Base-by-base conservation (phyloP, 257 asterid species). In the Dorcoceras hygrometricum region DNA sequence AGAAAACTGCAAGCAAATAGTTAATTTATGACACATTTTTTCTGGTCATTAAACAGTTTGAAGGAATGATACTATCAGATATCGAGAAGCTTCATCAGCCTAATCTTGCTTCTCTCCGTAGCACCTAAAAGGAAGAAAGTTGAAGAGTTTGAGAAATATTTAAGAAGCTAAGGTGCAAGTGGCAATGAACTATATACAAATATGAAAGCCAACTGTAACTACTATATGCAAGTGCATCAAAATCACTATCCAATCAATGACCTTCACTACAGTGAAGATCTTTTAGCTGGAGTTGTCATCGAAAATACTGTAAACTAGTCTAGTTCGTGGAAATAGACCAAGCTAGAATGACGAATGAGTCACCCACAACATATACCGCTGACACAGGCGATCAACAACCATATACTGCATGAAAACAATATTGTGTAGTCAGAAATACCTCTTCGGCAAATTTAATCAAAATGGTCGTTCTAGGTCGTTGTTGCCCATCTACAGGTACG, bases 401-500 rank as follows among this genome's bases (percentile, higher is more conserved):
- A 26, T 8, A 66, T 19, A 23, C 23, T 19, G 36, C 24, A 57
- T 22, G 29, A 59, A 53, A 51, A 14, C 34, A 56, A 19, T 24
- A 59, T 43, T 32, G 24, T 39, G 51, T 14, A 8, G 50, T 27
- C 26, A 12, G 26, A 58, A 22, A 57, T 82, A 90, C 98, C 96
- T 93, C 98, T 78, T 87, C 90, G 59, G 96, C 89, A 81, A 93
- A 93, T 80, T 93, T 93, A 76, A 93, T 88, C 87, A 88, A 82
- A 73, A 93, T 93, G 81, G 98, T 93, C 19, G 98, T 90, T 76
- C 95, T 82, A 9, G 97, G 95, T 73, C 95, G 82, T 50, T 86
- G 97, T 73, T 90, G 97, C 73, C 97, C 97, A 59, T 93, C 97
- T 31, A 93, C 91, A 19, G 97, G 98, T 73, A 93, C 97, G 78